phyloP scores from a whole-genome alignment of 371 early-diverging fungal genomes.

The Mortierella polycephala region DNA sequence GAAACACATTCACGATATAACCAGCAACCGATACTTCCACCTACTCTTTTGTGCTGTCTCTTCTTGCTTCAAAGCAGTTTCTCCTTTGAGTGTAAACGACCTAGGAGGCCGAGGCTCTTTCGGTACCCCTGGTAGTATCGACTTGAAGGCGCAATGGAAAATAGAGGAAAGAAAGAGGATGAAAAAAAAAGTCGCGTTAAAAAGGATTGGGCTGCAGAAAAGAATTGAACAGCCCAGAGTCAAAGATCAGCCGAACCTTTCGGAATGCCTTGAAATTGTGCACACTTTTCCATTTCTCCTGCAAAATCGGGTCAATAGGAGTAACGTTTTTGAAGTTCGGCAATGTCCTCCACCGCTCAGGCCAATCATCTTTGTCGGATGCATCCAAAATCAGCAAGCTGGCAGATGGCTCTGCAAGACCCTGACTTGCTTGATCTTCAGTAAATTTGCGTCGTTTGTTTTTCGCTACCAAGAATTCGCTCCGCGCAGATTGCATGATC shows the following conservation, averaged over 20 bases:
- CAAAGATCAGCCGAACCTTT: constrained; percentile 24
- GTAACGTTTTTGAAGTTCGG: constrained; percentile 38
- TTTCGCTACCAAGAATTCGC: constrained; percentile 15
- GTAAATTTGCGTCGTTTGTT: constrained; percentile 30
- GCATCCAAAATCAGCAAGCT: constrained; percentile 16
- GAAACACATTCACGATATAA: too few relatives aligned
- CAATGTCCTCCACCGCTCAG: constrained; percentile 37
- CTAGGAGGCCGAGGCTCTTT: constrained; percentile 5
- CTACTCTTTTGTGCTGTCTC: constrained; percentile 18
- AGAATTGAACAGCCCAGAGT: too few relatives aligned
- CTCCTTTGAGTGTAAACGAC: constrained; percentile 18
- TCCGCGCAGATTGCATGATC: constrained; percentile 40
- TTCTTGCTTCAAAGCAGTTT: constrained; percentile 21
- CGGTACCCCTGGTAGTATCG: constrained; percentile 19
- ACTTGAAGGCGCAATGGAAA: not conserved
- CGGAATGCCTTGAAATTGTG: constrained; percentile 50
- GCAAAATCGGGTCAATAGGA: not conserved
- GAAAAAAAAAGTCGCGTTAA: too few relatives aligned
- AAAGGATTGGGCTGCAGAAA: too few relatives aligned
- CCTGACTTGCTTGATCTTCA: not conserved
- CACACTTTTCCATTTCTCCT: constrained; percentile 39
- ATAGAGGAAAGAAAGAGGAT: not conserved
- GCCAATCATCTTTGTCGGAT: constrained; percentile 34
- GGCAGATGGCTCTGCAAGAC: not conserved
- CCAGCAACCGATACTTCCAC: not conserved